A percentile compares a stretch with the other conserved stretches of the same genome.
These are phyloP conservation scores for Dactylorhiza incarnata DNA, from an alignment of 106 monocot species.

Conservation along the genomic window DNA sequence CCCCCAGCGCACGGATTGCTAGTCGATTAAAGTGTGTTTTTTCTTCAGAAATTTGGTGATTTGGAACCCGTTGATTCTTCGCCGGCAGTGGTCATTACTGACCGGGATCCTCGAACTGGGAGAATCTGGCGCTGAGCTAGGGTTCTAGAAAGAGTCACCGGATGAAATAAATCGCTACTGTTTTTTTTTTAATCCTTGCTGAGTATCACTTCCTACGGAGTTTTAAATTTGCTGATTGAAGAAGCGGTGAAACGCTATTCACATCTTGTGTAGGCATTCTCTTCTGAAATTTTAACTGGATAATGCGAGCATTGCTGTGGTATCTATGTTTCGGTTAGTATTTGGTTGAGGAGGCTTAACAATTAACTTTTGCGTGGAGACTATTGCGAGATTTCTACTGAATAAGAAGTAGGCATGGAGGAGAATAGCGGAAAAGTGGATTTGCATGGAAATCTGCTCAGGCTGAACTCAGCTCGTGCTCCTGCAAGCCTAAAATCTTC, in stretches of 20 bases:
- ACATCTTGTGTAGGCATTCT: neutral
- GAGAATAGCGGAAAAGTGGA: constrained; percentile 31
- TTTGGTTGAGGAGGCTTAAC: neutral
- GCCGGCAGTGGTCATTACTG: too few relatives aligned
- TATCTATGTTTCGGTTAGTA: neutral
- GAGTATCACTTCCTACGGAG: neutral
- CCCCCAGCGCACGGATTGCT: too few relatives aligned
- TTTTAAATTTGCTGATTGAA: neutral
- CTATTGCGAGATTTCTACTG: constrained; percentile 1
- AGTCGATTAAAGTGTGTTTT: neutral
- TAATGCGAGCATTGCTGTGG: neutral
- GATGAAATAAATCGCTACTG: neutral
- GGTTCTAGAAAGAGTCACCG: neutral
- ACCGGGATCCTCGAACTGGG: too few relatives aligned
- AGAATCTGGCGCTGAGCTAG: neutral
- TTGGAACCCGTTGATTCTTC: too few relatives aligned
- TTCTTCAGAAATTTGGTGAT: neutral
- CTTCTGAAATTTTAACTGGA: neutral
- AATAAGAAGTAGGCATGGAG: constrained; percentile 37
- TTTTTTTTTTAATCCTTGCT: neutral
- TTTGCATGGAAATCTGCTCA: constrained; percentile 22
- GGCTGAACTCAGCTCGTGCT: constrained; percentile 26
- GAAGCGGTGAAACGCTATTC: neutral
- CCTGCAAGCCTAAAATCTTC: constrained; percentile 13
- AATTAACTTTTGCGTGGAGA: neutral